Evolutionary conservation across 2,329 filamentous ascomycete species (phyloP).

Genomic region (Stromatinia cepivora): DNA sequence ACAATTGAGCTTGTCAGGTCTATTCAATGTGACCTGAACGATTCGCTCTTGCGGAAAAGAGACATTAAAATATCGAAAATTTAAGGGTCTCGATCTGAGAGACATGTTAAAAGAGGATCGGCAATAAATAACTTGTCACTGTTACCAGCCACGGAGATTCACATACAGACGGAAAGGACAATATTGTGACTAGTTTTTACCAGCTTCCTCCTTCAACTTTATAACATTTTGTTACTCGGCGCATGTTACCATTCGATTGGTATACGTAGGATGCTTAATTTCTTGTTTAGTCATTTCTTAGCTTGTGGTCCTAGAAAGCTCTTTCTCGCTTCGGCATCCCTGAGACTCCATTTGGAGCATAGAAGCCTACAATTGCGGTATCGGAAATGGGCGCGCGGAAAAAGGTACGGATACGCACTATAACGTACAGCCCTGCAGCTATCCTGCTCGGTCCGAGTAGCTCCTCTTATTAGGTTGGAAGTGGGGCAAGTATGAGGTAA

Average conservation of each 20-base stretch:
- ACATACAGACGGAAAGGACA: neutral
- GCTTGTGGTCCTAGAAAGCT: neutral
- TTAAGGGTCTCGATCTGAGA: constrained; percentile 19
- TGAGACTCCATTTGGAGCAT: neutral
- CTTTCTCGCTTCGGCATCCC: constrained; percentile 15
- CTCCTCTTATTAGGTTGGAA: neutral
- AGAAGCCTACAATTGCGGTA: neutral
- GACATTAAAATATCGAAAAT: constrained; percentile 37
- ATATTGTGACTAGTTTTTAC: constrained; percentile 12
- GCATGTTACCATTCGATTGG: neutral
- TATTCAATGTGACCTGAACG: constrained; percentile 59
- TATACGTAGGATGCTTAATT: constrained; percentile 2
- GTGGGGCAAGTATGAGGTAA: constrained; percentile 1
- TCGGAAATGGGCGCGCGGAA: neutral
- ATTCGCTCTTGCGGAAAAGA: constrained; percentile 55
- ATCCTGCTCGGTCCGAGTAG: constrained; percentile 15
- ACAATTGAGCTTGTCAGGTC: constrained; percentile 57
- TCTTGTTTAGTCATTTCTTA: neutral
- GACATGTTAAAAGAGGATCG: constrained; percentile 5
- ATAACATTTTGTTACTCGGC: constrained; percentile 15
- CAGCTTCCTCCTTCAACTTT: constrained; percentile 21
- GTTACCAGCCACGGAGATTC: constrained; percentile 12
- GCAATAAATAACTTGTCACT: neutral
- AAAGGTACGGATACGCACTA: neutral
- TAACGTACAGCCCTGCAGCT: constrained; percentile 6